Evolutionary conservation across 768 basidiomycete species (phyloP).

Genomic region (Chalciporus sphaerocephalus): DNA sequence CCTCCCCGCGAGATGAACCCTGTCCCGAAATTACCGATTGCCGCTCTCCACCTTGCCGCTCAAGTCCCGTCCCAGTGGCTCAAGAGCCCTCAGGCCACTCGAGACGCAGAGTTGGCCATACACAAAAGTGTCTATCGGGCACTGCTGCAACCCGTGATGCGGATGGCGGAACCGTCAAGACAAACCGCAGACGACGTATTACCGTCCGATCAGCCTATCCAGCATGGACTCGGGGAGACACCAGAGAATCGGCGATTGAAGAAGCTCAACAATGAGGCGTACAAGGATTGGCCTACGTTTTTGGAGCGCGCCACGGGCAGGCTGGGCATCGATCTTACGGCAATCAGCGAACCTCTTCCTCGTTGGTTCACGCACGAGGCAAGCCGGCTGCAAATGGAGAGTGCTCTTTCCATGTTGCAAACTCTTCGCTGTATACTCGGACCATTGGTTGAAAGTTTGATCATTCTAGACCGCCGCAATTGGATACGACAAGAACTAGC

Average conservation of each 20-base stretch:
- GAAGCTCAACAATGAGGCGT: constrained; percentile 47
- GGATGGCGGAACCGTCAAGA: constrained; percentile 4
- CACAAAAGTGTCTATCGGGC: constrained; percentile 74
- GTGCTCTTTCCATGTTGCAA: constrained; percentile 55
- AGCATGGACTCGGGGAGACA: constrained; percentile 35
- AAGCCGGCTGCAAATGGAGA: constrained; percentile 31
- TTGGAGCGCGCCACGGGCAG: constrained; percentile 33
- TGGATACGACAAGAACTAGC: constrained; percentile 48
- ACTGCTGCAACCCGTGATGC: constrained; percentile 41
- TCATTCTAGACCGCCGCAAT: constrained; percentile 56
- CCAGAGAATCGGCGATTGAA: constrained; percentile 47
- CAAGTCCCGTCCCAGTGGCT: constrained; percentile 67
- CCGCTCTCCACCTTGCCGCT: constrained; percentile 61
- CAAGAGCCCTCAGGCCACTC: constrained; percentile 29
- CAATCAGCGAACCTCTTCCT: constrained; percentile 14
- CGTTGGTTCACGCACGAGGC: constrained; percentile 20
- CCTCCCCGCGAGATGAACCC: constrained; percentile 17
- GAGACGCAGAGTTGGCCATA: constrained; percentile 46
- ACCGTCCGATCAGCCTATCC: constrained; percentile 8
- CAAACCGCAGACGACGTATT: not conserved
- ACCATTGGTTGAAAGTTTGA: constrained; percentile 59
- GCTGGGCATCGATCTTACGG: constrained; percentile 20
- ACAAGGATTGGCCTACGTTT: constrained; percentile 48
- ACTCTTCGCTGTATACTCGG: constrained; percentile 65
- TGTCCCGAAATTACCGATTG: constrained; percentile 29